A percentile compares a stretch with the other conserved stretches of the same genome.
Evolutionary conservation across 2,329 filamentous ascomycete genomes (phyloP).

Genomic region (Diaporthe sp.): DNA sequence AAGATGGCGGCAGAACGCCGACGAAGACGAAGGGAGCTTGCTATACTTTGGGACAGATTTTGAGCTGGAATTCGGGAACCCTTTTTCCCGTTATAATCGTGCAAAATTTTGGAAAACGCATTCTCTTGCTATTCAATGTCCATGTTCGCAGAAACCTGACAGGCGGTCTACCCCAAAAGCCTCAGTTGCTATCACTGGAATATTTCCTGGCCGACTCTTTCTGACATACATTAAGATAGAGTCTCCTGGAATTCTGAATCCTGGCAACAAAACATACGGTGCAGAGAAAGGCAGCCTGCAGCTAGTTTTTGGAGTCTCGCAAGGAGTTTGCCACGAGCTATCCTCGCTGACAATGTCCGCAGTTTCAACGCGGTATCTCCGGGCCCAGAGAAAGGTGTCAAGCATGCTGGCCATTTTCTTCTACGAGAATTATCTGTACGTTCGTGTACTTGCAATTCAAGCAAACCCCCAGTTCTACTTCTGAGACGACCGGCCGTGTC

Average conservation of each 20-base stretch:
- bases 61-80: neutral
- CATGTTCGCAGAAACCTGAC: neutral
- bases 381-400: neutral
- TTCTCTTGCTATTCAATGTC: neutral
- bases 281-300: too few relatives aligned
- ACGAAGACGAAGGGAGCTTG: neutral
- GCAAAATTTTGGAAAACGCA: neutral
- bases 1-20: neutral
- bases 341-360: too few relatives aligned
- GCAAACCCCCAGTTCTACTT: too few relatives aligned
- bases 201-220: neutral
- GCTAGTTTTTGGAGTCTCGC: too few relatives aligned
- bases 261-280: too few relatives aligned
- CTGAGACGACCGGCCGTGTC: too few relatives aligned
- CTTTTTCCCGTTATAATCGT: neutral
- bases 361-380: too few relatives aligned
- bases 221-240: too few relatives aligned
- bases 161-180: neutral
- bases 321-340: too few relatives aligned
- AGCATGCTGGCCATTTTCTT: neutral
- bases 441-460: too few relatives aligned
- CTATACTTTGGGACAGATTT: neutral
- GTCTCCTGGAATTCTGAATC: too few relatives aligned
- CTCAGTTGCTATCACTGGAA: neutral
- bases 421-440: neutral